Percentiles rank a stretch among this genome's conserved stretches.
phyloP scores from a whole-genome alignment of 768 basidiomycete species.

The Agaricus subrufescens region DNA sequence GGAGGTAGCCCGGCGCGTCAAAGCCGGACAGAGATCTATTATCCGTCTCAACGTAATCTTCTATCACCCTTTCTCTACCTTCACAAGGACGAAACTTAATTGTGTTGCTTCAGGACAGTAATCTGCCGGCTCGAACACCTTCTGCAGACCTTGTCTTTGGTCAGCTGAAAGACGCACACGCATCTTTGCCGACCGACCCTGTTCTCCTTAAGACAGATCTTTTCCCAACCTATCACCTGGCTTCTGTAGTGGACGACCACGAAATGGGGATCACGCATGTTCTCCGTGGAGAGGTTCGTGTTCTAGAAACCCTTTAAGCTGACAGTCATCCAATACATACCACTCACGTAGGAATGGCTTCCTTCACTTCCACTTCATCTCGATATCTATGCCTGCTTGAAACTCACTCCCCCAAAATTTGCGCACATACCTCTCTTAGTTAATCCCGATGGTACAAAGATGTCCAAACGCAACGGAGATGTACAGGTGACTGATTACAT shows the following conservation, averaged over 20 bases:
- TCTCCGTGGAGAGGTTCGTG: slow-evolving; percentile 79
- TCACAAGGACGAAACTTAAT: no score
- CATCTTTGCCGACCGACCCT: slow-evolving; percentile 82
- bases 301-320: not conserved
- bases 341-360: slow-evolving; percentile 78
- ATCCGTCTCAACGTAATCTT: slow-evolving; percentile 81
- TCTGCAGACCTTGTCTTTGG: slow-evolving; percentile 77
- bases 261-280: slow-evolving; percentile 97
- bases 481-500: slow-evolving; percentile 85
- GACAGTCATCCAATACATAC: not conserved
- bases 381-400: slow-evolving; percentile 79
- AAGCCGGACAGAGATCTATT: slow-evolving; percentile 72
- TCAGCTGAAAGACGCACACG: slow-evolving; percentile 64
- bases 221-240: slow-evolving; percentile 95
- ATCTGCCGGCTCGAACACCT: slow-evolving; percentile 44
- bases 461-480: slow-evolving; percentile 92
- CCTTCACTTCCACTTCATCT: slow-evolving; percentile 90
- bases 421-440: slow-evolving; percentile 89
- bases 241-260: slow-evolving; percentile 93
- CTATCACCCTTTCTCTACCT: not conserved
- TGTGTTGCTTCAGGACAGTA: slow-evolving; percentile 44
- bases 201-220: slow-evolving; percentile 88
- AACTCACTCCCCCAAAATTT: slow-evolving; percentile 69
- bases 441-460: slow-evolving; percentile 88
- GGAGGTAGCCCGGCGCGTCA: slow-evolving; percentile 70